Percentiles rank a stretch among this genome's conserved stretches.
Conservation (phyloP, 306 rosid genomes). For the Inga laurina region DNA sequence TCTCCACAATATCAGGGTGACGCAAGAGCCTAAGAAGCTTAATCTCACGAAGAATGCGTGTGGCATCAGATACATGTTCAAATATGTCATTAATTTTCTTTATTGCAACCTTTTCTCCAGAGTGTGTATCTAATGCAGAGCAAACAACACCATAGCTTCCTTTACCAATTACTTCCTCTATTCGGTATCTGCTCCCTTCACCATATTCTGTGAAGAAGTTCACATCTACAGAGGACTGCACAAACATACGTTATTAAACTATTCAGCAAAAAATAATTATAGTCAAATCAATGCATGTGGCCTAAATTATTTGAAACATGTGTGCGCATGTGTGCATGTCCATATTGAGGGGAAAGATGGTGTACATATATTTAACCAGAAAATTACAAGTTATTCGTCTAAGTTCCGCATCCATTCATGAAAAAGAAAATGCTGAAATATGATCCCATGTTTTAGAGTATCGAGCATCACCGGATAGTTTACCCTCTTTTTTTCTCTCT, state of each 20-base stretch:
- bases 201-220: constrained; percentile 94
- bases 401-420: neutral
- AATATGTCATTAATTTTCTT: constrained; percentile 91
- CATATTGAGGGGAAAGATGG: neutral
- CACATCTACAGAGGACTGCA: constrained; percentile 77
- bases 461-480: neutral
- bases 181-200: constrained; percentile 84
- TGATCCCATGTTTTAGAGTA: neutral
- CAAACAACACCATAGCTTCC: constrained; percentile 97
- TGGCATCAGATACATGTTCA: constrained; percentile 91
- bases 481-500: neutral
- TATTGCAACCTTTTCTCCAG: constrained; percentile 89
- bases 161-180: constrained; percentile 94
- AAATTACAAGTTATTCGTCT: neutral
- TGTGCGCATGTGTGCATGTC: neutral
- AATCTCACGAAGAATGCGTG: constrained; percentile 91
- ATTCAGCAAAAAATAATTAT: constrained; percentile 19
- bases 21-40: constrained; percentile 85
- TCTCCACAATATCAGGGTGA: constrained; percentile 93
- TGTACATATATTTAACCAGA: neutral
- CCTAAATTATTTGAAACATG: neutral
- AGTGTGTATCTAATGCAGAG: constrained; percentile 81
- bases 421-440: neutral
- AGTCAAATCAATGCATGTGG: neutral
- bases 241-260: constrained; percentile 15